Evolutionary conservation across 371 early-diverging fungal genomes (phyloP).

Genomic region (Fennellomyces sp.): DNA sequence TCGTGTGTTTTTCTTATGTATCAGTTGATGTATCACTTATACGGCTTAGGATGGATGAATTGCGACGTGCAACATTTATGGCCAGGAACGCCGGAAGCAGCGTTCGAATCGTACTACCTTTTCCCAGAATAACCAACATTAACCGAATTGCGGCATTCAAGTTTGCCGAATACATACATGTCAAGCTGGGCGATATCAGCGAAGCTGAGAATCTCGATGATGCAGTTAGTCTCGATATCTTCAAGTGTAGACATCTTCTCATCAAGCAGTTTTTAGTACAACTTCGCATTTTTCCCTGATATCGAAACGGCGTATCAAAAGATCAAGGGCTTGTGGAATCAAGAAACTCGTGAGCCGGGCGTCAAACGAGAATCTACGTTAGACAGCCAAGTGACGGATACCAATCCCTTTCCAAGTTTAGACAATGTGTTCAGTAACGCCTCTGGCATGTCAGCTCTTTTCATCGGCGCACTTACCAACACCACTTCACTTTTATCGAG

Average conservation of each 20-base stretch:
- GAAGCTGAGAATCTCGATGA: slow-evolving; percentile 45
- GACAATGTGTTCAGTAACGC: slow-evolving; percentile 14
- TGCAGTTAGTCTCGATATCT: slow-evolving; percentile 45
- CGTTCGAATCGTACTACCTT: slow-evolving; percentile 62
- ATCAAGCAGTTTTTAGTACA: slow-evolving; percentile 47
- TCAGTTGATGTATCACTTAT: not conserved
- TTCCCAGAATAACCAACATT: slow-evolving; percentile 51
- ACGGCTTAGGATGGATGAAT: slow-evolving; percentile 46
- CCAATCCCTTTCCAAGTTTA: not conserved
- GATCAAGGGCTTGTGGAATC: slow-evolving; percentile 23
- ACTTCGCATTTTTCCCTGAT: slow-evolving; percentile 67
- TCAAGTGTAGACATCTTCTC: not conserved
- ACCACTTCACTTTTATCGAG: not conserved
- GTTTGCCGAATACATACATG: slow-evolving; percentile 58
- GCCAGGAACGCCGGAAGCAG: slow-evolving; percentile 65
- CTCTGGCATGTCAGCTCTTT: slow-evolving; percentile 17
- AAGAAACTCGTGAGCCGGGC: not conserved
- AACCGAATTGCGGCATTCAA: slow-evolving; percentile 55
- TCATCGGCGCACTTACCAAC: slow-evolving; percentile 11
- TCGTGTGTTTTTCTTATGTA: not conserved
- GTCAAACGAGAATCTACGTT: too few species aligned
- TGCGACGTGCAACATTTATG: slow-evolving; percentile 62
- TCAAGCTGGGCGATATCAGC: slow-evolving; percentile 51
- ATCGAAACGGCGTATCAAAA: slow-evolving; percentile 31
- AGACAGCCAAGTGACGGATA: not conserved